Percentiles rank a stretch among this genome's conserved stretches.
Conservation (phyloP, 768 basidiomycete species). For the Phylloporus sp. region DNA sequence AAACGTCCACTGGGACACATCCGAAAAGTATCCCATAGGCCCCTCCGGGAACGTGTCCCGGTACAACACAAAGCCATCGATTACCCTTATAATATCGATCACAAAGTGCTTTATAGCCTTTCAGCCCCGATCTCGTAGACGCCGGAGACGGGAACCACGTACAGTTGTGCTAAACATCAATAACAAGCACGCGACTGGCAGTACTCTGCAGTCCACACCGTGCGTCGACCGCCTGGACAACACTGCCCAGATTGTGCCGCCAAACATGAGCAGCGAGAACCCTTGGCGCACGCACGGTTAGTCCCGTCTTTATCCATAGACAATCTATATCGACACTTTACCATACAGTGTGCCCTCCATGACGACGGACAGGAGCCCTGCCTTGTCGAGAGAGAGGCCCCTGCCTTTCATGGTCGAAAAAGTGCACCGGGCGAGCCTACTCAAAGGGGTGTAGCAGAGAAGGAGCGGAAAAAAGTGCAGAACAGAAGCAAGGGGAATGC, state of each 20-base stretch:
- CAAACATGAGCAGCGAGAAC: slow-evolving; percentile 36
- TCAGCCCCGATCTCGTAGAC: neutral
- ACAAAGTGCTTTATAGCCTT: slow-evolving; percentile 20
- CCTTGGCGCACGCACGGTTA: slow-evolving; percentile 17
- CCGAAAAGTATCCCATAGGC: slow-evolving; percentile 23
- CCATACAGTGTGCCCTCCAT: slow-evolving; percentile 22
- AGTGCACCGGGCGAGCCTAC: neutral
- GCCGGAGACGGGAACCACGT: neutral
- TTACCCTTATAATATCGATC: slow-evolving; percentile 22
- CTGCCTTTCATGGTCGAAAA: neutral
- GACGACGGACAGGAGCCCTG: slow-evolving; percentile 17
- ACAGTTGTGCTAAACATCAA: slow-evolving; percentile 31
- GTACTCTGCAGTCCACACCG: slow-evolving; percentile 19
- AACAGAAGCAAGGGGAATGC: neutral
- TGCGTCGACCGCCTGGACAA: neutral
- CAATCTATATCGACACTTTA: too few relatives aligned
- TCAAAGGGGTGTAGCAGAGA: neutral
- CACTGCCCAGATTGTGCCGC: slow-evolving; percentile 27
- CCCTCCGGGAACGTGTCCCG: slow-evolving; percentile 17
- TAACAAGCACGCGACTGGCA: slow-evolving; percentile 23
- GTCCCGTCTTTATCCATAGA: neutral
- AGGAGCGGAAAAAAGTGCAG: neutral
- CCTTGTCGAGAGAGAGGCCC: slow-evolving; percentile 16
- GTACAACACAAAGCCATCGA: slow-evolving; percentile 25
- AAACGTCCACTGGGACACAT: slow-evolving; percentile 27